Evolutionary conservation across 768 basidiomycete genomes (phyloP), one percentile per base, ranked within the genome.

Genomic region (Psilocybe tampanensis): DNA sequence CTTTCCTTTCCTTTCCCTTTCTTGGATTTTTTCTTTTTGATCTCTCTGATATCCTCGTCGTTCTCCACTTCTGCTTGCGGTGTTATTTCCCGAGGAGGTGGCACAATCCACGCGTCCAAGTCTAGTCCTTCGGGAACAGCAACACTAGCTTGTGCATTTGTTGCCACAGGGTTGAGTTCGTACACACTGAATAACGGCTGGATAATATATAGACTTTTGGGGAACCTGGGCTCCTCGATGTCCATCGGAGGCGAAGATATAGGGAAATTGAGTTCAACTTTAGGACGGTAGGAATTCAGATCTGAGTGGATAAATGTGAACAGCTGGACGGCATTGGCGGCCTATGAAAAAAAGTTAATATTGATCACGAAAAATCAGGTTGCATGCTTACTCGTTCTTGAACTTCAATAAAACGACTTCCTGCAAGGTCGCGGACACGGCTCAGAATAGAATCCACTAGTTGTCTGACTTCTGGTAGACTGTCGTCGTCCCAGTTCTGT

Each of bases 171-270:
- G 59, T 92, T 94, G 18, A 99, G 84, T 58, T 93, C 89, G 64
- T 95, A 87, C 5, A 80, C 66, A 17, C 81, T 77, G 65, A 92
- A 91, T 8, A 99, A 74, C 0, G 94, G 93, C 39, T 83, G 79
- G 43, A 98, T 86, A 52, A 99, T 84, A 70, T 86, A 90, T 12
- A 98, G 75, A 64, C 91, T 93, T 74, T 95, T 95, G 2, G 97
- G 97, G 66, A 92, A 96, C 33, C 74, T 72, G 15, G 84, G 82
- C 33, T 84, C 80, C 15, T 63, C 56, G 1, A 68, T 62, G 12
- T 77, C 72, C 18, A 47, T 26, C 39, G 71, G 62, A 11, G 73
- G 69, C 17, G 70, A 58, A 15, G 76, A 79, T 24, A 74, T 74
- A 32, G 73, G 72, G 1, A 74, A 69, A 8, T 69, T 66, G 41